Base-by-base conservation (phyloP, 1,284 basidiomycete genomes). In the Ganoderma boninense region DNA sequence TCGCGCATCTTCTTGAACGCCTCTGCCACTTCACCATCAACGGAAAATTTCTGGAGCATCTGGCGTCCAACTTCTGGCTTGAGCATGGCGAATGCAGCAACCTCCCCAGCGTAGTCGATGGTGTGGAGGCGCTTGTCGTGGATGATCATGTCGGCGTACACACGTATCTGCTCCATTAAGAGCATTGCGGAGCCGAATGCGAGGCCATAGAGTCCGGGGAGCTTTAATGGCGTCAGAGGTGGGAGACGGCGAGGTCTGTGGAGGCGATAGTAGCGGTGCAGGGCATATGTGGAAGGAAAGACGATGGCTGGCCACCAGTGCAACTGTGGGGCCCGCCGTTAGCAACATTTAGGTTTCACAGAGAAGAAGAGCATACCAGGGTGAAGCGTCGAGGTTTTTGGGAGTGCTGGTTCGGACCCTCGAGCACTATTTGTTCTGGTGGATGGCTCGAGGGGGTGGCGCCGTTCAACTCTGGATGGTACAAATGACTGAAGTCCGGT, bases 201-300 rank as follows among this genome's bases (percentile, higher is more conserved):
- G 35, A 46, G 42, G 13, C 57, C 61, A 38, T 67, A 67, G 7
- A 67, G 26, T n/a, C 38, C 60, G 6, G 40, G 61, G 13, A 67
- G 61, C 20, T 43, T 61, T 23, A 67, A n/a, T 2, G 66, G 38
- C 10, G 61, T 67, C 11, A 52, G 32, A 3, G 61, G 26, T 1
- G 66, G 61, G 7, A 54, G 2, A 7, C 59, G 59, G 20, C 66
- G 66, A 35, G 66, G 66, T 18, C 40, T 29, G 54, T 63, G 54
- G 44, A 52, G 61, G 26, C 66, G 38, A 35, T 67, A 67, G 23
- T 56, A 35, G 26, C 61, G 66, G 32, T 67, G 66, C 8, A 56
- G 10, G 18, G 29, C 59, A n/a, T 67, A 67, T 62, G 60, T 23
- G 4, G 60, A 40, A 14, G 60, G 60, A 42, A 62, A 62, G 40